Conservation (phyloP, 2,329 filamentous ascomycete genomes). For the Chrysosporium queenslandicum region DNA sequence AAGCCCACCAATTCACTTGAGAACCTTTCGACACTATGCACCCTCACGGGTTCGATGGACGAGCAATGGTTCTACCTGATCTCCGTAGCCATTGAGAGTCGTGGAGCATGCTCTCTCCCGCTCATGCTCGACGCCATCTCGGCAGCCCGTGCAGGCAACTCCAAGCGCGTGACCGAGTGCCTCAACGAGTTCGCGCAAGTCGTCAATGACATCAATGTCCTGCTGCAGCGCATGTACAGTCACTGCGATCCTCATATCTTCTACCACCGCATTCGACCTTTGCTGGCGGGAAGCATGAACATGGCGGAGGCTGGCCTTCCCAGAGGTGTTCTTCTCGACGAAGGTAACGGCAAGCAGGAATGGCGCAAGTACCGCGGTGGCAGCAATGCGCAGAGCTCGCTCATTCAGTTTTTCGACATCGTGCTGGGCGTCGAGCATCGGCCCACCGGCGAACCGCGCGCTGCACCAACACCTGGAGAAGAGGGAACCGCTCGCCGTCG, state of each 20-base stretch:
- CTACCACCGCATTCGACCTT: slow-evolving; percentile 92
- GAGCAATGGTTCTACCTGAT: slow-evolving; percentile 99
- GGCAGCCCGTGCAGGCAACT: slow-evolving; percentile 63
- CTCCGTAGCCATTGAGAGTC: slow-evolving; percentile 88
- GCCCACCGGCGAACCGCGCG: slow-evolving; percentile 62
- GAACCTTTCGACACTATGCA: slow-evolving; percentile 78
- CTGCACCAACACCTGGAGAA: slow-evolving; percentile 3
- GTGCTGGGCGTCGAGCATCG: slow-evolving; percentile 81
- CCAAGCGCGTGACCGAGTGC: slow-evolving; percentile 60
- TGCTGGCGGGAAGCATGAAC: slow-evolving; percentile 92
- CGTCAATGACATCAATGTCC: slow-evolving; percentile 67
- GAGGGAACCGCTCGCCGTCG: slow-evolving; percentile 37
- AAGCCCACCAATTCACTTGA: slow-evolving; percentile 74
- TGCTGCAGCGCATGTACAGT: slow-evolving; percentile 87
- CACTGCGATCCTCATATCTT: slow-evolving; percentile 90
- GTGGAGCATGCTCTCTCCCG: slow-evolving; percentile 74
- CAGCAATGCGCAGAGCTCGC: slow-evolving; percentile 91
- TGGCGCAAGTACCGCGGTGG: slow-evolving; percentile 86
- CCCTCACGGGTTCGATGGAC: slow-evolving; percentile 87
- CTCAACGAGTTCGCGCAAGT: slow-evolving; percentile 77
- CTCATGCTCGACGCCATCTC: slow-evolving; percentile 81
- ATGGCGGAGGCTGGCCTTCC: slow-evolving; percentile 92
- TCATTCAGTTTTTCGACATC: slow-evolving; percentile 96
- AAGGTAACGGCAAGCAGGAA: slow-evolving; percentile 55
- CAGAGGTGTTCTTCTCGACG: slow-evolving; percentile 76